phyloP scores from a whole-genome alignment of 495 filamentous ascomycete species.

The Lentithecium fluviatile region DNA sequence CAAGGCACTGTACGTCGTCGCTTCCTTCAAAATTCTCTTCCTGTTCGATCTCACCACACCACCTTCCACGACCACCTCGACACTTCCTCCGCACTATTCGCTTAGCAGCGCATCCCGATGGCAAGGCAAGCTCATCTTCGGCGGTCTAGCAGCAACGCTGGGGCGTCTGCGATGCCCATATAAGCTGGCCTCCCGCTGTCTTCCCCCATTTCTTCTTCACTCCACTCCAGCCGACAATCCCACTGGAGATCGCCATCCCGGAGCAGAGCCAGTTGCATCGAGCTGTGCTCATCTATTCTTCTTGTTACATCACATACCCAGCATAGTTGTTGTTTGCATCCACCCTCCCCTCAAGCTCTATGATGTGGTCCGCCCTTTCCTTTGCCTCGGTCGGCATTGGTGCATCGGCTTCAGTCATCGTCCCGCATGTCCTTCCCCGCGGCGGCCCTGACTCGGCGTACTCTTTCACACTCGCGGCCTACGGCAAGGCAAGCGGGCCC shows the following conservation, averaged over 20 bases:
- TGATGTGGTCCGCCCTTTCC: neutral
- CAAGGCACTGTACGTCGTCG: too few species aligned
- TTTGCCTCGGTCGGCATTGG: neutral
- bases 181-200: neutral
- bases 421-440: neutral
- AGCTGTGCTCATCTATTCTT: neutral
- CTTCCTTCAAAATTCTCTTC: too few species aligned
- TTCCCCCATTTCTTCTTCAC: neutral
- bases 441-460: neutral
- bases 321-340: neutral
- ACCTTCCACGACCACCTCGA: too few species aligned
- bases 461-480: neutral
- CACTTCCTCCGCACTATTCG: too few species aligned
- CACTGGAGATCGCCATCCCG: neutral
- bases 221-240: conserved; percentile 1
- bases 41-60: too few species aligned
- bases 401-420: neutral
- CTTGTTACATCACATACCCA: neutral
- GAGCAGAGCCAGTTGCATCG: neutral
- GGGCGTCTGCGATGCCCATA: neutral
- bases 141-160: too few species aligned
- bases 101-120: too few species aligned
- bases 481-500: conserved; percentile 43
- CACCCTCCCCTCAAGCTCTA: too few species aligned
- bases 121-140: too few species aligned